phyloP scores from a whole-genome alignment of 441 rosid species.

The Dalechampia spathulata region DNA sequence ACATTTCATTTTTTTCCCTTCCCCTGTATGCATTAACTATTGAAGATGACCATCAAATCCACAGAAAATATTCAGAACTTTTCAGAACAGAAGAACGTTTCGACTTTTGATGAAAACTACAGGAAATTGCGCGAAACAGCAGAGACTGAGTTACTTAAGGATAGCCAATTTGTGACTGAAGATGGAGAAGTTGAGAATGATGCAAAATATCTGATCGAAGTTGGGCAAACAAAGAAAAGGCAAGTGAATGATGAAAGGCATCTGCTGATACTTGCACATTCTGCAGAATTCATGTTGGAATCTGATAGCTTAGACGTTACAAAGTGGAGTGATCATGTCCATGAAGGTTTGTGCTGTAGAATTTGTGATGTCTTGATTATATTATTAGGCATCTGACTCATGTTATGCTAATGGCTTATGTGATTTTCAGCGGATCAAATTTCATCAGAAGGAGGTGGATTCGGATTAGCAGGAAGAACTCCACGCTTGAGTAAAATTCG shows the following conservation, averaged over 20 bases:
- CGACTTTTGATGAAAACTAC: not conserved
- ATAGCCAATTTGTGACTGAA: not conserved
- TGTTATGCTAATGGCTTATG: not conserved
- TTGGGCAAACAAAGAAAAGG: not conserved
- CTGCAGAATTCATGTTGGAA: conserved; percentile 8
- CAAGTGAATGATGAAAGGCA: not conserved
- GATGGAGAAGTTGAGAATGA: not conserved
- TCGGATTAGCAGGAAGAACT: no score
- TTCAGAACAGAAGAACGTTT: conserved; percentile 1
- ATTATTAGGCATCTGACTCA: not conserved
- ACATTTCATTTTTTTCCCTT: not conserved
- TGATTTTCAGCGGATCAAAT: conserved; percentile 4
- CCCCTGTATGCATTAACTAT: not conserved
- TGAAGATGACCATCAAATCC: conserved; percentile 12
- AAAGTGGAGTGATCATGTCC: not conserved
- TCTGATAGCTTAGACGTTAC: not conserved
- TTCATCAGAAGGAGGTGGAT: conserved; percentile 1
- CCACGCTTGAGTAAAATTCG: conserved; percentile 12
- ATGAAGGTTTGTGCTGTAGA: conserved; percentile 10
- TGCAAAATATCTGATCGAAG: not conserved
- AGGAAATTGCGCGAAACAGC: not conserved
- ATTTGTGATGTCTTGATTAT: not conserved
- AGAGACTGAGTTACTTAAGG: not conserved
- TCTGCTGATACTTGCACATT: conserved; percentile 11
- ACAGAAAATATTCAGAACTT: conserved; percentile 2